Conservation (phyloP, 2,329 filamentous ascomycete species). For the Trichoderma pleuroti region DNA sequence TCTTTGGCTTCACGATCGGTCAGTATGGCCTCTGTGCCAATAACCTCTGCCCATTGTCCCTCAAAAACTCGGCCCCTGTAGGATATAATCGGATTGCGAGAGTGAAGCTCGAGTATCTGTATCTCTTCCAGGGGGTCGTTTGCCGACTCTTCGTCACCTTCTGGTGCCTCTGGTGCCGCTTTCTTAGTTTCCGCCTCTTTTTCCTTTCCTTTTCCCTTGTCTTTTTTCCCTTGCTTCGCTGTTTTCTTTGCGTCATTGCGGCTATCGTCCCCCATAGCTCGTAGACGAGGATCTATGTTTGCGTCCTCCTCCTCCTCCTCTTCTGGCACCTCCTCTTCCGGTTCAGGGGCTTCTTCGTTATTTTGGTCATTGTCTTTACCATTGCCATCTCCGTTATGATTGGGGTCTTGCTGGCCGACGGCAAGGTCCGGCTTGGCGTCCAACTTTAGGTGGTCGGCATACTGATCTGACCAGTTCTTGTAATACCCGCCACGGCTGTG, state of each 20-base stretch:
- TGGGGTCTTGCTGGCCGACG: neutral
- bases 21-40: constrained; percentile 82
- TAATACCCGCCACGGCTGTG: constrained; percentile 46
- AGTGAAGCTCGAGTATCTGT: constrained; percentile 81
- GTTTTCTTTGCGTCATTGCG: neutral
- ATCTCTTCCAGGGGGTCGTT: constrained; percentile 44
- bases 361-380: constrained; percentile 20
- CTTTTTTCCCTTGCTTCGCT: neutral
- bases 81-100: constrained; percentile 69
- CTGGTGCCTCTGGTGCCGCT: neutral
- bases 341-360: constrained; percentile 18
- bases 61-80: constrained; percentile 76
- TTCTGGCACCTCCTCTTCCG: neutral
- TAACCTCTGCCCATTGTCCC: constrained; percentile 75
- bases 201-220: constrained; percentile 20
- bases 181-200: constrained; percentile 18
- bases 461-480: constrained; percentile 39
- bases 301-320: constrained; percentile 19
- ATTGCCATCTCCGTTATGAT: constrained; percentile 18
- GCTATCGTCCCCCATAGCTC: constrained; percentile 10
- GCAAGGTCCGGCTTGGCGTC: constrained; percentile 7
- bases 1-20: constrained; percentile 51
- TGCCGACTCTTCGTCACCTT: constrained; percentile 19
- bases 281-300: constrained; percentile 36
- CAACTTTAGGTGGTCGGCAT: constrained; percentile 23